A percentile compares a stretch with the other conserved stretches of the same genome.
Evolutionary conservation across 192 early-diverging fungal species (phyloP).

Genomic region (Linnemannia exigua): DNA sequence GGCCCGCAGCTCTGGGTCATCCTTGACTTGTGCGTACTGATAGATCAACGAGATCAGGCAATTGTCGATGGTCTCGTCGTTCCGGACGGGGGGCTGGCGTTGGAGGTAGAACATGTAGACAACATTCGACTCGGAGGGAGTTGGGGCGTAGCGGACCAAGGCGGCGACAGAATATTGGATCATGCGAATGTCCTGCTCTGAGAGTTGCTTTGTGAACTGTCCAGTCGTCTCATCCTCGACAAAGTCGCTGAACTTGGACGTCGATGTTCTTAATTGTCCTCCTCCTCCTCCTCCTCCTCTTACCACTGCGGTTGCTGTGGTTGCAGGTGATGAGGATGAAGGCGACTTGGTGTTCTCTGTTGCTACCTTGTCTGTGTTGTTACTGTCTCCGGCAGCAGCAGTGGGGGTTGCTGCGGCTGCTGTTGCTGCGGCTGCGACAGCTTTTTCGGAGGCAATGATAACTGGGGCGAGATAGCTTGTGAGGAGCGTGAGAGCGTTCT

Average conservation of each 20-base stretch:
- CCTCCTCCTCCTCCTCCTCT: background rate
- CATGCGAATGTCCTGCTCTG: conserved; percentile 14
- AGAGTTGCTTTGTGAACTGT: background rate
- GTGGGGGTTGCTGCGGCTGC: background rate
- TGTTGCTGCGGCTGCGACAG: background rate
- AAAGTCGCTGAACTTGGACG: conserved; percentile 15
- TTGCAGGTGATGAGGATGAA: background rate
- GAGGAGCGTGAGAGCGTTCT: conserved; percentile 33
- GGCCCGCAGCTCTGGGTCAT: background rate
- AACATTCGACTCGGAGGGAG: conserved; percentile 24
- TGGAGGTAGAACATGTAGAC: conserved; percentile 46
- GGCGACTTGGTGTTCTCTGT: background rate
- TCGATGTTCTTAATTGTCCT: background rate
- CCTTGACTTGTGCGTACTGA: conserved; percentile 21
- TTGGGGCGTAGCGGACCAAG: conserved; percentile 45
- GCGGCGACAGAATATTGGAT: conserved; percentile 12
- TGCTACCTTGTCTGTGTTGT: background rate
- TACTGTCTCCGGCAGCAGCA: background rate
- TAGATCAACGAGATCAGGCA: conserved; percentile 49
- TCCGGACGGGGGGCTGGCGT: conserved; percentile 19
- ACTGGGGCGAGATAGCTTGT: conserved; percentile 31
- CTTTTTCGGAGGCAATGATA: conserved; percentile 23
- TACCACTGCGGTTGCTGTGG: background rate
- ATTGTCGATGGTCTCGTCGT: conserved; percentile 35
- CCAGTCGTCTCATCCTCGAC: background rate